Conservation (phyloP, 106 monocot species). For the Phalaenopsis aphrodite region DNA sequence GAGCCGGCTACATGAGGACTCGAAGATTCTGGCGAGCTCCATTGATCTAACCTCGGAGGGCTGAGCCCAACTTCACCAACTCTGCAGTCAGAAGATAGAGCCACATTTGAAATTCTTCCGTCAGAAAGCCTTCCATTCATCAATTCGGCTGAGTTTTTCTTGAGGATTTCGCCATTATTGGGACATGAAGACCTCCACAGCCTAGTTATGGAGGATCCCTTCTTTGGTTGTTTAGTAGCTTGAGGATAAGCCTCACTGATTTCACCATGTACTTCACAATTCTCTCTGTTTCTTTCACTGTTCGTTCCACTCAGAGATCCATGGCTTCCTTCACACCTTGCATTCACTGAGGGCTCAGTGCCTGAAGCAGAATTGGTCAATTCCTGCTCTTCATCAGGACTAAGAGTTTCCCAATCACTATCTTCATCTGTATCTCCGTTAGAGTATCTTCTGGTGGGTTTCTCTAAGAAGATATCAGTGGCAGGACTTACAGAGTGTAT, state of each 20-base stretch:
- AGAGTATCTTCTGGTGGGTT: constrained; percentile 14
- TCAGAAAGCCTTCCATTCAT: constrained; percentile 34
- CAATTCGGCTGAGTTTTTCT: constrained; percentile 28
- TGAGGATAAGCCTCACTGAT: constrained; percentile 37
- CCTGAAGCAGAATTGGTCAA: constrained; percentile 67
- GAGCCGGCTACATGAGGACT: constrained; percentile 40
- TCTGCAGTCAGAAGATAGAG: constrained; percentile 31
- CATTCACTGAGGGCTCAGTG: constrained; percentile 69
- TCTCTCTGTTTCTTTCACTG: constrained; percentile 30
- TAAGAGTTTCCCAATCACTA: constrained; percentile 89
- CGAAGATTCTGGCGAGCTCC: constrained; percentile 58
- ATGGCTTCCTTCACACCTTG: constrained; percentile 34
- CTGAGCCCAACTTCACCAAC: constrained; percentile 28
- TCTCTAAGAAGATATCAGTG: constrained; percentile 28
- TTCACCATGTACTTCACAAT: constrained; percentile 29
- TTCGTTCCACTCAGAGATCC: constrained; percentile 44
- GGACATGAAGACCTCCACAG: constrained; percentile 59
- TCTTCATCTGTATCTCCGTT: constrained; percentile 54
- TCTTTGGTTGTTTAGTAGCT: constrained; percentile 51
- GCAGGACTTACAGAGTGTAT: constrained; percentile 48
- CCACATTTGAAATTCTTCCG: constrained; percentile 38
- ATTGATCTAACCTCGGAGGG: constrained; percentile 24
- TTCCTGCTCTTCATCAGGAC: constrained; percentile 52
- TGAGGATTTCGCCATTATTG: constrained; percentile 32
- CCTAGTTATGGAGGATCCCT: constrained; percentile 49